Evolutionary conservation across 805 yeast species (phyloP).

Genomic region (Lachancea mirantina): DNA sequence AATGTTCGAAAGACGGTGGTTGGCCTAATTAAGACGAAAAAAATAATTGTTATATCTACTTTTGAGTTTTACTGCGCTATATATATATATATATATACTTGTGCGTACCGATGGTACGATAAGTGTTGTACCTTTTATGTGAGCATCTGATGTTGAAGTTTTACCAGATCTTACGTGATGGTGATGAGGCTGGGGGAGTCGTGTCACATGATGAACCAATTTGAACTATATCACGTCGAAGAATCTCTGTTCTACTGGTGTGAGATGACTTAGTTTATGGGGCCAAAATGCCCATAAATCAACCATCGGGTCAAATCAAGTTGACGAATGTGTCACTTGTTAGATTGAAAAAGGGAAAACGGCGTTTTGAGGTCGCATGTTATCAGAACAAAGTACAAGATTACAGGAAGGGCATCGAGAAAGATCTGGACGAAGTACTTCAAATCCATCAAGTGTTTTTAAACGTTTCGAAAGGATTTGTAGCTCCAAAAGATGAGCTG

Average conservation of each 20-base stretch:
- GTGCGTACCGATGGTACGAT: too few relatives aligned
- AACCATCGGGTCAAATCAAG: constrained; percentile 83
- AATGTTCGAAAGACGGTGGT: constrained; percentile 47
- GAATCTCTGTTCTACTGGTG: too few relatives aligned
- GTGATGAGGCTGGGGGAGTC: too few relatives aligned
- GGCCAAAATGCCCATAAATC: constrained; percentile 53
- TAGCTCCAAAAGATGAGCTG: constrained; percentile 82
- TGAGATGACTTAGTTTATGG: too few relatives aligned
- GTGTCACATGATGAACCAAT: too few relatives aligned
- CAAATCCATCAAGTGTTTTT: constrained; percentile 93
- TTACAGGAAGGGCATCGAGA: constrained; percentile 64
- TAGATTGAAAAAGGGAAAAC: constrained; percentile 82
- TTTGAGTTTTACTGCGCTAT: neutral
- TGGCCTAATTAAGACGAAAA: neutral
- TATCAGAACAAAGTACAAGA: constrained; percentile 96
- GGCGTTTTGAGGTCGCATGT: constrained; percentile 91
- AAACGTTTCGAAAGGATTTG: constrained; percentile 91
- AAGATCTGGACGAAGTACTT: constrained; percentile 89
- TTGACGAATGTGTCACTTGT: constrained; percentile 93
- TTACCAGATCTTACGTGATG: too few relatives aligned
- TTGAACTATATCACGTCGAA: too few relatives aligned
- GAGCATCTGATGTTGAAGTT: too few relatives aligned
- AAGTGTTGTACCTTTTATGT: too few relatives aligned
- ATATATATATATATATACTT: constrained; percentile 1
- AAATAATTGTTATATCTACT: neutral